Percentiles rank a stretch among this genome's conserved stretches.
These are phyloP conservation scores for Fusarium haematococcum DNA, from an alignment of 2,329 filamentous ascomycete species.

Conservation along the genomic window DNA sequence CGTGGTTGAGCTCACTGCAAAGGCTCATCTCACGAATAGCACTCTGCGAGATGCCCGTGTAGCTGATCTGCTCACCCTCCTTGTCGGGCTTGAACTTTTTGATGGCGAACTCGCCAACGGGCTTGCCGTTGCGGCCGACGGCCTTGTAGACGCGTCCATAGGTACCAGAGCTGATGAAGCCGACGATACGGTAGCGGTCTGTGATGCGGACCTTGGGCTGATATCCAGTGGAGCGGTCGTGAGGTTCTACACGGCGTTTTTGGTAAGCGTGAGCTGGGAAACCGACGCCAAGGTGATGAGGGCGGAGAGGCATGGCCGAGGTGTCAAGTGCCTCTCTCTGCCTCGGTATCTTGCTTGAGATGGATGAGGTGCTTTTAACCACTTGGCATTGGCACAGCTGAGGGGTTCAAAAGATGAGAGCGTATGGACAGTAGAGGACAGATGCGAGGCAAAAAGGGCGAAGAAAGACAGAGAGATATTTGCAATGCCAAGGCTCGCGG, in stretches of 20 bases:
- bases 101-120: constrained; percentile 88
- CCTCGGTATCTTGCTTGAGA: not conserved
- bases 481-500: not conserved
- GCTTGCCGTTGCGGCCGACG: constrained; percentile 67
- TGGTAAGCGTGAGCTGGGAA: constrained; percentile 49
- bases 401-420: not conserved
- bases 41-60: constrained; percentile 97
- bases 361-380: constrained; percentile 14
- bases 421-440: not conserved
- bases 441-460: not conserved
- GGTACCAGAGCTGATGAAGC: constrained; percentile 97
- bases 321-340: not conserved
- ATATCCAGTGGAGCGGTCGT: constrained; percentile 67
- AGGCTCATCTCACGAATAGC: constrained; percentile 97
- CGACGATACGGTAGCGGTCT: constrained; percentile 95
- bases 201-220: constrained; percentile 87
- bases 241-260: constrained; percentile 59
- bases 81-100: constrained; percentile 99
- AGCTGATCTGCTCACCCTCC: constrained; percentile 93
- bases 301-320: constrained; percentile 50
- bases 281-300: constrained; percentile 48
- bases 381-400: constrained; percentile 37
- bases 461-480: not conserved
- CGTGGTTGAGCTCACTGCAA: constrained; percentile 89
- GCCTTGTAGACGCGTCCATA: constrained; percentile 99